Conservation (phyloP, 495 filamentous ascomycete species). For the Aspergillus cavernicola region DNA sequence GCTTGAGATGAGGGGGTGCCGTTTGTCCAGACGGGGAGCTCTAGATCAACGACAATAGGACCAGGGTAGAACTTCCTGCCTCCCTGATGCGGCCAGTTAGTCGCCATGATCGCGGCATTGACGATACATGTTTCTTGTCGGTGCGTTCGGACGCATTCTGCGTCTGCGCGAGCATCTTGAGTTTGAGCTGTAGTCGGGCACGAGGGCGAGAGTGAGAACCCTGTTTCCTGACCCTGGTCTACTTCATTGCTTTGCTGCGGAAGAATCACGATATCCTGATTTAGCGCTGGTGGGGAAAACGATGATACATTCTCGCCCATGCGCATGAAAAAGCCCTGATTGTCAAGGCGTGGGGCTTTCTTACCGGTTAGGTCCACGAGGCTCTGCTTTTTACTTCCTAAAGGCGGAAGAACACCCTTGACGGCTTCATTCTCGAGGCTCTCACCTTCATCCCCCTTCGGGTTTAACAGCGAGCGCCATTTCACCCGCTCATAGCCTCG, state of each 20-base stretch:
- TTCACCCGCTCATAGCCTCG: slow-evolving; percentile 43
- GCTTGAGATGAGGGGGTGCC: no score
- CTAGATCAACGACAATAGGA: slow-evolving; percentile 73
- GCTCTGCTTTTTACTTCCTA: slow-evolving; percentile 54
- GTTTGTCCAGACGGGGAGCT: slow-evolving; percentile 58
- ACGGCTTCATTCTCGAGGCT: slow-evolving; percentile 1
- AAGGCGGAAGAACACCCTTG: slow-evolving; percentile 23
- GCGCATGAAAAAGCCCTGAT: slow-evolving; percentile 25
- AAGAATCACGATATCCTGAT: slow-evolving; percentile 8
- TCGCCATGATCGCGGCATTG: slow-evolving; percentile 70
- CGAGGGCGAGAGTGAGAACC: slow-evolving; percentile 7
- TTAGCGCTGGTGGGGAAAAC: slow-evolving; percentile 4
- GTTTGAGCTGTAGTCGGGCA: background rate
- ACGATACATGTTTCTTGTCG: slow-evolving; percentile 72
- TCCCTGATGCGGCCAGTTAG: slow-evolving; percentile 58
- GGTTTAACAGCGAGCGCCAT: slow-evolving; percentile 21
- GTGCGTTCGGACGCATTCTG: slow-evolving; percentile 10
- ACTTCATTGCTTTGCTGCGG: background rate
- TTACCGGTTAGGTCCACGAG: slow-evolving; percentile 54
- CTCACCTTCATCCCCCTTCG: background rate
- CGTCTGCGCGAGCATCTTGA: background rate
- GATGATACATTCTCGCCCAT: background rate
- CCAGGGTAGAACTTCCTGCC: slow-evolving; percentile 62
- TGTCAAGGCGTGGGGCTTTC: slow-evolving; percentile 39
- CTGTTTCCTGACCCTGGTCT: slow-evolving; percentile 13